phyloP scores from a whole-genome alignment of 208 protist genomes.

The Leishmania major region DNA sequence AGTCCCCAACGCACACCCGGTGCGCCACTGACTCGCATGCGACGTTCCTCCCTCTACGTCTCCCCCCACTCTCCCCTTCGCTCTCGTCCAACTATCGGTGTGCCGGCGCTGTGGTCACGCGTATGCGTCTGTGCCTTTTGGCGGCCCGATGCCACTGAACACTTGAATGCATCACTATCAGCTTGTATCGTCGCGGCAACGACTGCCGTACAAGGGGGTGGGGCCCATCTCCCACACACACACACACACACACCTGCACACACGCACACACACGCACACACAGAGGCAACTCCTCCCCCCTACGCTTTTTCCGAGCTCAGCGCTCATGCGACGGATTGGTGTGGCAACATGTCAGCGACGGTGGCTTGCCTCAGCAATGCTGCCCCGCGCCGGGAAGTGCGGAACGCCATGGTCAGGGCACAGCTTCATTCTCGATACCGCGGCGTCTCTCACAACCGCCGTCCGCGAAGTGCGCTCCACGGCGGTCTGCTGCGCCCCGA shows the following conservation, averaged over 20 bases:
- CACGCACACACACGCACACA: not conserved
- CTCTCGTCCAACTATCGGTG: not conserved
- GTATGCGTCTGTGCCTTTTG: not conserved
- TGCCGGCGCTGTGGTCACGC: not conserved
- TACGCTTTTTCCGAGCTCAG: not conserved
- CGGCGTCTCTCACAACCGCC: not conserved
- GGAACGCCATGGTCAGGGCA: not conserved
- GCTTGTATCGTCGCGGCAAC: not conserved
- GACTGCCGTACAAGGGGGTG: not conserved
- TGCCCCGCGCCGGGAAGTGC: conserved; percentile 2
- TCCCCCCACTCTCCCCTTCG: not conserved
- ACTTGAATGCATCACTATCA: not conserved
- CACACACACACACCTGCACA: not conserved
- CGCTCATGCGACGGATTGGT: conserved; percentile 1
- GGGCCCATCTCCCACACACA: not conserved
- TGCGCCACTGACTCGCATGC: not conserved
- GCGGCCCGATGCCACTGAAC: too few relatives aligned
- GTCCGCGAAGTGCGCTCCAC: conserved; percentile 30
- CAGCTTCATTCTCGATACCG: not conserved
- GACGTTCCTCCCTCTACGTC: not conserved
- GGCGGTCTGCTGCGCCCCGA: conserved; percentile 6
- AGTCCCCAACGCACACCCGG: not conserved
- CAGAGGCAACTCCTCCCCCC: not conserved
- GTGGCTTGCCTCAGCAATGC: conserved; percentile 2
- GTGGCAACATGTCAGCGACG: conserved; percentile 8